A percentile compares a stretch with the other conserved stretches of the same genome.
Conservation (phyloP, 306 rosid species). For the Quercus berberidifolia region DNA sequence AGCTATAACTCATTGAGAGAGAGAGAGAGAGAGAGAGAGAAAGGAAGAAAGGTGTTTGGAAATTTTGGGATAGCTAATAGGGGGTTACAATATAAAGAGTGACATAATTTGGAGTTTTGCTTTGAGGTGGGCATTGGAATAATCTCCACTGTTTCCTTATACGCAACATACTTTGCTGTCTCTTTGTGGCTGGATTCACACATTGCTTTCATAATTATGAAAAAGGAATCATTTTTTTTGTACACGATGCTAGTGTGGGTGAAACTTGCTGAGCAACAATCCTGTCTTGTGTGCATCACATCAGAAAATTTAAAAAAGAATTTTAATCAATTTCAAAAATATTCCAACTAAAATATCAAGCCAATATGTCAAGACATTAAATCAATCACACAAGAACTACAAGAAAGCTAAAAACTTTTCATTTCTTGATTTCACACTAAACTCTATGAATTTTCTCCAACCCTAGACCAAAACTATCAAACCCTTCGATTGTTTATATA, state of each 20-base stretch:
- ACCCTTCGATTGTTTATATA: too few relatives aligned
- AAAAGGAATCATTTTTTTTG: neutral
- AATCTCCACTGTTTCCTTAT: slow-evolving; percentile 24
- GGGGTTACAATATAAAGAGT: slow-evolving; percentile 24
- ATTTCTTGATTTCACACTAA: too few relatives aligned
- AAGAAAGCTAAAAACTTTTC: too few relatives aligned
- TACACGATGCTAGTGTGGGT: neutral
- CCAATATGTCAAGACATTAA: too few relatives aligned
- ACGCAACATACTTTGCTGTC: slow-evolving; percentile 18
- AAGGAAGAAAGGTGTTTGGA: neutral
- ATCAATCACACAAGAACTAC: too few relatives aligned
- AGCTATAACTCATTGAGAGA: slow-evolving; percentile 18
- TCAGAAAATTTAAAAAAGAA: too few relatives aligned
- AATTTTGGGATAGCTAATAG: slow-evolving; percentile 23
- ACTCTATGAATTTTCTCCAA: too few relatives aligned
- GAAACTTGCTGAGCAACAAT: neutral
- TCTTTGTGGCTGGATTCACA: neutral
- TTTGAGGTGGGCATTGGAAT: slow-evolving; percentile 22
- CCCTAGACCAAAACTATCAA: too few relatives aligned
- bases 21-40: neutral
- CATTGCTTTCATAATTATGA: slow-evolving; percentile 6
- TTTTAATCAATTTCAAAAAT: too few relatives aligned
- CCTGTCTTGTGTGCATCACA: too few relatives aligned
- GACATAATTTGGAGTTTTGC: slow-evolving; percentile 18
- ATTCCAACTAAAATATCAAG: too few relatives aligned